Percentiles rank a stretch among this genome's conserved stretches.
Conservation (phyloP, 176 grass and related monocot species). For the Calamus simplicifolius region DNA sequence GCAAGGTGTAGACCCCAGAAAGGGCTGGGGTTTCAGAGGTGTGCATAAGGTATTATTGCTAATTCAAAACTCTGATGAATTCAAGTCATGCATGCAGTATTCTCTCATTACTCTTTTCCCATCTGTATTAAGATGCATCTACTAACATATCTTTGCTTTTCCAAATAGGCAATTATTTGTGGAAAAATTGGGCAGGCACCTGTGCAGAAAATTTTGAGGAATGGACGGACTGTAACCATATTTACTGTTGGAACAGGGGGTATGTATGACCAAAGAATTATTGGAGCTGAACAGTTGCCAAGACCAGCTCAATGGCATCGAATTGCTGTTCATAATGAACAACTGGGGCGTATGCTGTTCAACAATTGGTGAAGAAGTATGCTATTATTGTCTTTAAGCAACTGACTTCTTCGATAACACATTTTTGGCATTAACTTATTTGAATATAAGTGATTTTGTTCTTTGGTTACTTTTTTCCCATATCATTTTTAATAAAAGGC, state of each 20-base stretch:
- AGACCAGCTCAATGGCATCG: conserved; percentile 93
- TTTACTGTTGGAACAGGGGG: conserved; percentile 95
- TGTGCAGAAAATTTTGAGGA: conserved; percentile 87
- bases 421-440: too few relatives aligned
- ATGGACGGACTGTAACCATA: conserved; percentile 64
- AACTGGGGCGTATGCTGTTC: conserved; percentile 59
- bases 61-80: background rate
- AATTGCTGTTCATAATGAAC: conserved; percentile 62
- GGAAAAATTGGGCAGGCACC: conserved; percentile 82
- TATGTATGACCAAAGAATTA: conserved; percentile 85
- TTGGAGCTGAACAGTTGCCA: conserved; percentile 39
- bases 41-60: conserved; percentile 58
- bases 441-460: too few relatives aligned
- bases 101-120: background rate
- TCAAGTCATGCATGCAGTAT: background rate
- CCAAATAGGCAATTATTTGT: conserved; percentile 75
- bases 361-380: conserved; percentile 87
- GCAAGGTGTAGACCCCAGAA: conserved; percentile 49
- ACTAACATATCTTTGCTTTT: conserved; percentile 5
- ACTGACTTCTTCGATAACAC: too few relatives aligned
- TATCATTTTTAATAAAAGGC: too few relatives aligned
- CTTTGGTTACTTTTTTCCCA: too few relatives aligned
- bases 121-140: background rate
- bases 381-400: background rate
- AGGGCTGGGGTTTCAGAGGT: conserved; percentile 67